phyloP scores from a whole-genome alignment of 306 rosid species.

The Mucuna pruriens region DNA sequence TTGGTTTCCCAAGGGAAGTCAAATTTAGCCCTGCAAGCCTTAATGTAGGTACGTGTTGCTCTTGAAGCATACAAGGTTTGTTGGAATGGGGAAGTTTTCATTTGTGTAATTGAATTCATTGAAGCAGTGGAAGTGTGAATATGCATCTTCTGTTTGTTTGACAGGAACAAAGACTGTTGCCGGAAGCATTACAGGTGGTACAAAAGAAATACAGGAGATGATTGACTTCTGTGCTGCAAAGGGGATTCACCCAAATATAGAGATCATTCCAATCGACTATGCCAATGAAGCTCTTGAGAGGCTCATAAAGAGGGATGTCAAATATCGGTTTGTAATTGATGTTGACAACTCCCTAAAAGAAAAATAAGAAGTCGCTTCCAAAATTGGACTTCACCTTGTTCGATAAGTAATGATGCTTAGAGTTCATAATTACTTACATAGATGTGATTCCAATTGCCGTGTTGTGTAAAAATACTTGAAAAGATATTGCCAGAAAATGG shows the following conservation, averaged over 20 bases:
- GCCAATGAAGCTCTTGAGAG: slow-evolving; percentile 85
- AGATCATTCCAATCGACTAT: slow-evolving; percentile 82
- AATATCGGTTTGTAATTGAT: slow-evolving; percentile 87
- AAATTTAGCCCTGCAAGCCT: slow-evolving; percentile 76
- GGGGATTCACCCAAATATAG: slow-evolving; percentile 68
- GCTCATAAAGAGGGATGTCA: slow-evolving; percentile 69
- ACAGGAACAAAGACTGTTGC: slow-evolving; percentile 68
- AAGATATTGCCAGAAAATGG: too few relatives aligned
- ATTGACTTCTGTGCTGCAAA: slow-evolving; percentile 75
- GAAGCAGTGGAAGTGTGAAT: neutral
- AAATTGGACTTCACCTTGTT: too few relatives aligned
- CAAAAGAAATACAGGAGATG: slow-evolving; percentile 79
- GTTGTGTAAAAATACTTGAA: too few relatives aligned
- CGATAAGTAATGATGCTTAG: too few relatives aligned
- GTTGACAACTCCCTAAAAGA: slow-evolving; percentile 68
- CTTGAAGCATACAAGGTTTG: neutral
- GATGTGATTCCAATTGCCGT: too few relatives aligned
- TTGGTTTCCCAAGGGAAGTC: slow-evolving; percentile 82
- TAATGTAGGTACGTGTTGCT: slow-evolving; percentile 56
- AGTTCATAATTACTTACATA: too few relatives aligned
- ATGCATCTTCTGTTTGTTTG: slow-evolving; percentile 20
- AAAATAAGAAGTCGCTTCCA: too few relatives aligned
- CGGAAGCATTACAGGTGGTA: slow-evolving; percentile 71
- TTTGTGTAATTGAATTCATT: neutral
- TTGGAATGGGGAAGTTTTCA: slow-evolving; percentile 10